Conservation (phyloP, 768 basidiomycete species). For the Kwoniella europaea region DNA sequence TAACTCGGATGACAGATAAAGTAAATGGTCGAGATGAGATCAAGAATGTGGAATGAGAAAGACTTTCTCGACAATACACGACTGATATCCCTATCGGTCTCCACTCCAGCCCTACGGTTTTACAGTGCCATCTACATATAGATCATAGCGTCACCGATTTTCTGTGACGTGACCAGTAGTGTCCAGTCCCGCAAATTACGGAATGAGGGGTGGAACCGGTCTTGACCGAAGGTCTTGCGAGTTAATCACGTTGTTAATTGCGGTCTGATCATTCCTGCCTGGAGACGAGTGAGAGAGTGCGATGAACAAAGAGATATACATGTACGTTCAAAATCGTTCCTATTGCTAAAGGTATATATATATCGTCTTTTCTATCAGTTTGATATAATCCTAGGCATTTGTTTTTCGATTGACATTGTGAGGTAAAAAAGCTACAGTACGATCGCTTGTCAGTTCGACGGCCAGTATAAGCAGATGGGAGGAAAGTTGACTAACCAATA, state of each 20-base stretch:
- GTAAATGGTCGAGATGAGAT: background rate
- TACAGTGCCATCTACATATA: no score
- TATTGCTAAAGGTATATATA: no score
- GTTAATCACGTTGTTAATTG: background rate
- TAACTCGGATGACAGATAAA: background rate
- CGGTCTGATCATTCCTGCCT: background rate
- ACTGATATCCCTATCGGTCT: background rate
- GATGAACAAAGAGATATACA: no score
- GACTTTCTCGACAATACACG: no score
- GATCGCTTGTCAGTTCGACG: no score
- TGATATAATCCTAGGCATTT: slow-evolving; percentile 13
- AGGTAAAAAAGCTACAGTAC: slow-evolving; percentile 28
- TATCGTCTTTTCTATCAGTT: no score
- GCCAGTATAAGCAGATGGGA: no score
- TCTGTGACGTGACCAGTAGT: background rate
- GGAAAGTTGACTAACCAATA: slow-evolving; percentile 41
- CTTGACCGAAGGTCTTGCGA: background rate
- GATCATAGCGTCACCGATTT: background rate
- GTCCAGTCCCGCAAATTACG: background rate
- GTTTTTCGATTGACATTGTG: slow-evolving; percentile 37
- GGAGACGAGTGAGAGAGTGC: no score
- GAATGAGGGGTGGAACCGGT: background rate
- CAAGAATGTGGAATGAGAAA: no score
- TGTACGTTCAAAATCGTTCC: no score
- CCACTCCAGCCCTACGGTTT: background rate